Evolutionary conservation across 208 protist genomes (phyloP).

Genomic region (Crithidia thermophila): DNA sequence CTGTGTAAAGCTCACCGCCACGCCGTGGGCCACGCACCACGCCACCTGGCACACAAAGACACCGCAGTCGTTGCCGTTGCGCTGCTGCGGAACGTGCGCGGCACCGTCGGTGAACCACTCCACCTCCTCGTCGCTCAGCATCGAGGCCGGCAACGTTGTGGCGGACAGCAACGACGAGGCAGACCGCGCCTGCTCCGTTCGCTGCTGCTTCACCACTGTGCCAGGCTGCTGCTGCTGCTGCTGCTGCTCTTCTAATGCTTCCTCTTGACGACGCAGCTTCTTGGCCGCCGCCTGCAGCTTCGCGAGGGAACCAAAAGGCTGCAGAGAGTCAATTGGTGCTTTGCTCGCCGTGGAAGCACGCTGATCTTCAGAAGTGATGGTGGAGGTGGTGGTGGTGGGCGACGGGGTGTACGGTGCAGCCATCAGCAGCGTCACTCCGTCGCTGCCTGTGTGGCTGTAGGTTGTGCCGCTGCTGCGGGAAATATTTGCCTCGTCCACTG

Average conservation of each 20-base stretch:
- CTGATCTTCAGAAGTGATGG: not conserved
- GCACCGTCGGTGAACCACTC: slow-evolving; percentile 47
- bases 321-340: slow-evolving; percentile 20
- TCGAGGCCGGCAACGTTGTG: slow-evolving; percentile 13
- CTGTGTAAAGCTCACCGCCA: slow-evolving; percentile 61
- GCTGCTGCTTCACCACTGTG: too few species aligned
- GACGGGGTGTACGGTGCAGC: slow-evolving; percentile 7
- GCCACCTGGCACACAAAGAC: slow-evolving; percentile 82
- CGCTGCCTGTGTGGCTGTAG: not conserved
- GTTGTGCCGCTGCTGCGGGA: not conserved
- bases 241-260: not conserved
- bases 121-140: slow-evolving; percentile 30
- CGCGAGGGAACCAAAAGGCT: slow-evolving; percentile 20
- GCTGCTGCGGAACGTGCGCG: slow-evolving; percentile 61
- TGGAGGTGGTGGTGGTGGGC: not conserved
- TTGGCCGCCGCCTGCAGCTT: slow-evolving; percentile 28
- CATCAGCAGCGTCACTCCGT: not conserved
- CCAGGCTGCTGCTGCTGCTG: not conserved
- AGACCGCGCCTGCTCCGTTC: too few species aligned
- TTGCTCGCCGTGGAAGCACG: not conserved
- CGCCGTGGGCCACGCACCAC: slow-evolving; percentile 66
- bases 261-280: slow-evolving; percentile 28
- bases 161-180: not conserved
- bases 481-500: not conserved
- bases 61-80: slow-evolving; percentile 79